Conservation (phyloP, 306 rosid genomes). For the Pyrus bretschneideri region DNA sequence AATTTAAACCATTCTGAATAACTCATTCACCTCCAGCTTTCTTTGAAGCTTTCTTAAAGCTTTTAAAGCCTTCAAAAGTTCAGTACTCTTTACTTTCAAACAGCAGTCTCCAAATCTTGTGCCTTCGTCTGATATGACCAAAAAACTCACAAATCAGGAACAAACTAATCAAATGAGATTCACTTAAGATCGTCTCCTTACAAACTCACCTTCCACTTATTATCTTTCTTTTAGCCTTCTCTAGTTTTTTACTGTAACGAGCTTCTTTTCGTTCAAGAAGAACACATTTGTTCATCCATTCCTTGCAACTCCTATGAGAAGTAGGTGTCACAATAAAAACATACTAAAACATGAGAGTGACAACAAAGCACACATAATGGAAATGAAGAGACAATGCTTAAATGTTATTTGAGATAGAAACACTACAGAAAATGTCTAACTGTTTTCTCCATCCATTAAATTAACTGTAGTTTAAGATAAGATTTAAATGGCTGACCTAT, state of each 20-base stretch:
- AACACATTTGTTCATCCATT: conserved; percentile 74
- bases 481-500: conserved; percentile 44
- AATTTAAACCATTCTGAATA: conserved; percentile 16
- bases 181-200: conserved; percentile 2
- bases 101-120: conserved; percentile 59
- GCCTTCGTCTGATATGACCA: conserved; percentile 46
- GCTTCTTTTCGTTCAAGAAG: conserved; percentile 16
- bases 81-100: conserved; percentile 63
- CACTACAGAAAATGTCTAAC: not conserved
- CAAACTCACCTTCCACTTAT: conserved; percentile 51
- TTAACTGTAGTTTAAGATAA: not conserved
- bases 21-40: conserved; percentile 19
- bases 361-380: not conserved
- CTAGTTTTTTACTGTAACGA: not conserved
- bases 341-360: conserved; percentile 5
- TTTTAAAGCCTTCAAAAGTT: conserved; percentile 49
- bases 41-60: conserved; percentile 41
- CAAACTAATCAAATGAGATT: conserved; percentile 8
- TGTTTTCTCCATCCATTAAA: not conserved
- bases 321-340: conserved; percentile 14
- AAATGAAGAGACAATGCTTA: conserved; percentile 2
- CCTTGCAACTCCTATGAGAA: conserved; percentile 71
- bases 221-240: conserved; percentile 45
- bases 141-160: conserved; percentile 13
- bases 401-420: not conserved